Conservation (phyloP, 108 stramenopile species). For the Asterionellopsis glacialis region DNA sequence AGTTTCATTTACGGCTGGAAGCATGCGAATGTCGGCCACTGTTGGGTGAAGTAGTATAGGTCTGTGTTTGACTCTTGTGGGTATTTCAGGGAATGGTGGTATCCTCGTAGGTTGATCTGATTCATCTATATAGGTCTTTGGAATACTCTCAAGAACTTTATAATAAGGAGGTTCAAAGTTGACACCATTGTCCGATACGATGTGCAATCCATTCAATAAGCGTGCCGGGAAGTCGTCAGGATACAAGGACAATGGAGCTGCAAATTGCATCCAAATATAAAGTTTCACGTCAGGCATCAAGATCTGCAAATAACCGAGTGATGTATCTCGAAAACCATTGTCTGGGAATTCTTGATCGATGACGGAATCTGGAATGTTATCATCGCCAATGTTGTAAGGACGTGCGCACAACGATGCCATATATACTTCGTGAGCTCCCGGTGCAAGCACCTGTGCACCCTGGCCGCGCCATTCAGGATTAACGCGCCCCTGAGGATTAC, state of each 20-base stretch:
- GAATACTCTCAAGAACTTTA: no score
- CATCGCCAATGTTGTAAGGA: constrained; percentile 10
- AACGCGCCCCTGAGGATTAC: constrained; percentile 5
- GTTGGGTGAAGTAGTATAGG: no score
- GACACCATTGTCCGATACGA: no score
- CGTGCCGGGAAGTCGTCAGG: no score
- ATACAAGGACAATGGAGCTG: constrained; percentile 7
- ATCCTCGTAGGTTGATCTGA: no score
- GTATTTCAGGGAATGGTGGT: no score
- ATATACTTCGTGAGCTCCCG: constrained; percentile 36
- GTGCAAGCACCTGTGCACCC: constrained; percentile 24
- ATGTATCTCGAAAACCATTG: constrained; percentile 15
- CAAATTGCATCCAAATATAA: constrained; percentile 36
- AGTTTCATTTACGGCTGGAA: no score
- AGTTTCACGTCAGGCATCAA: constrained; percentile 39
- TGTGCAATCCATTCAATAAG: no score
- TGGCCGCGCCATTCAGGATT: constrained; percentile 21
- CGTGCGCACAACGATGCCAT: constrained; percentile 37
- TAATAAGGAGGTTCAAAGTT: no score
- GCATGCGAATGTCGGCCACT: no score
- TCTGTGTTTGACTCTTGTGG: no score
- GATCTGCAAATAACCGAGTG: constrained; percentile 51
- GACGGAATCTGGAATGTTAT: constrained; percentile 6
- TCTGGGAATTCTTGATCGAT: constrained; percentile 34
- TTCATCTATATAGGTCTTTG: no score